These are phyloP conservation scores for Trichosporon asahii DNA, from an alignment of 1,284 basidiomycete genomes.

Conservation along the genomic window DNA sequence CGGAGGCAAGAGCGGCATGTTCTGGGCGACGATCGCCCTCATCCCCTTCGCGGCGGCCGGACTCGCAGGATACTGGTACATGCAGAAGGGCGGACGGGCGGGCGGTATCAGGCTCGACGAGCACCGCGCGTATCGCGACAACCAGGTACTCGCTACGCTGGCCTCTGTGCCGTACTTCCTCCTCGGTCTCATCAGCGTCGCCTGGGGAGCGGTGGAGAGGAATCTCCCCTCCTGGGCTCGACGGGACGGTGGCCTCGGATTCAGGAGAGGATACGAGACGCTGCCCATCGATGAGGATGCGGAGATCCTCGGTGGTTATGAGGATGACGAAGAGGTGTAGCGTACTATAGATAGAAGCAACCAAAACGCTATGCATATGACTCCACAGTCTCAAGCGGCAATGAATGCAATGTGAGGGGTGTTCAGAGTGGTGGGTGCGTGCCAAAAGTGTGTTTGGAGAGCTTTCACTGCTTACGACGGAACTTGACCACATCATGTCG, in stretches of 20 bases:
- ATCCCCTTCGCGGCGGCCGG: slow-evolving; percentile 70
- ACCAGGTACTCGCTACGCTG: slow-evolving; percentile 61
- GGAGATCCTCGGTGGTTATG: slow-evolving; percentile 39
- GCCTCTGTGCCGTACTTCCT: slow-evolving; percentile 84
- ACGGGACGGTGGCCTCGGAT: slow-evolving; percentile 47
- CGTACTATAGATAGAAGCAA: not conserved
- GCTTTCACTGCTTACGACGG: too few species aligned
- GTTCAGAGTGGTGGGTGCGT: too few species aligned
- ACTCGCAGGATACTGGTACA: slow-evolving; percentile 74
- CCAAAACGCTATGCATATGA: not conserved
- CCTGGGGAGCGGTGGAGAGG: slow-evolving; percentile 57
- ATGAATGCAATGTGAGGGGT: too few species aligned
- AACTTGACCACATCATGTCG: too few species aligned
- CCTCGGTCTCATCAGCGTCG: slow-evolving; percentile 69
- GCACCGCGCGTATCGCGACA: slow-evolving; percentile 54
- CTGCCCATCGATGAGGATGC: slow-evolving; percentile 82
- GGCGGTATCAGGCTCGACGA: slow-evolving; percentile 66
- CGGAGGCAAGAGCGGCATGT: slow-evolving; percentile 63
- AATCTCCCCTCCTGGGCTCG: slow-evolving; percentile 37
- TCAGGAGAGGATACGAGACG: slow-evolving; percentile 70
- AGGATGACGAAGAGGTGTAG: slow-evolving; percentile 28
- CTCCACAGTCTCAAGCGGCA: too few species aligned
- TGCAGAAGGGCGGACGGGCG: slow-evolving; percentile 61
- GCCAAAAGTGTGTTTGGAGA: too few species aligned
- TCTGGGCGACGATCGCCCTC: slow-evolving; percentile 72